phyloP scores from a whole-genome alignment of 257 asterid species.

The Knoxia roxburghii region DNA sequence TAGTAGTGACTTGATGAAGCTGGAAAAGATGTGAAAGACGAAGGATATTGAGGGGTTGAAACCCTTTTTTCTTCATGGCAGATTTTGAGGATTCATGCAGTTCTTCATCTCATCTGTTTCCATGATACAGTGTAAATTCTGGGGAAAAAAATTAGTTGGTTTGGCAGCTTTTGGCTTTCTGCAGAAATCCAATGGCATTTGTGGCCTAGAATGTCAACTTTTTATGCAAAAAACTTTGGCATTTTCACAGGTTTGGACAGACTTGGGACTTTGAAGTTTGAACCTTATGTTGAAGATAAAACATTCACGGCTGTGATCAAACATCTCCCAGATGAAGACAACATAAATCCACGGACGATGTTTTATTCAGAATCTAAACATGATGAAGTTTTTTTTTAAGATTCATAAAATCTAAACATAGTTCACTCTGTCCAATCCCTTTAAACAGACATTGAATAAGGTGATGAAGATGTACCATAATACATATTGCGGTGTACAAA shows the following conservation, averaged over 20 bases:
- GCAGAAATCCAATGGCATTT: neutral
- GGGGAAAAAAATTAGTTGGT: no score
- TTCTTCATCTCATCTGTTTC: neutral
- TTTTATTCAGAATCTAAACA: neutral
- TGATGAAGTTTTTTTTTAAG: no score
- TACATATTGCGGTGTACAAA: no score
- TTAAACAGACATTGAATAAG: no score
- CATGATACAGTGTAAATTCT: no score
- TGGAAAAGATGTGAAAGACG: neutral
- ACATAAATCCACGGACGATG: neutral
- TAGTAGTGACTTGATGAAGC: neutral
- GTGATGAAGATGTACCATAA: no score
- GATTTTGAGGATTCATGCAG: neutral
- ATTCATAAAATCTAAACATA: no score
- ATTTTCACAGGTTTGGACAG: slow-evolving; percentile 1
- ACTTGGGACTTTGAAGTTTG: slow-evolving; percentile 15
- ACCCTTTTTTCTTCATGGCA: neutral
- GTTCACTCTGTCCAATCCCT: no score
- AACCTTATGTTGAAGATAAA: slow-evolving; percentile 20
- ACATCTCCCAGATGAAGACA: neutral
- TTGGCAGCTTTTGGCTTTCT: neutral
- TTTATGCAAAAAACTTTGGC: neutral
- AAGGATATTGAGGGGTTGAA: no score
- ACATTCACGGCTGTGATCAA: slow-evolving; percentile 16
- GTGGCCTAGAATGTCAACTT: neutral